phyloP scores from a whole-genome alignment of 192 early-diverging fungal genomes.

The Gaertneriomyces semiglobifer region DNA sequence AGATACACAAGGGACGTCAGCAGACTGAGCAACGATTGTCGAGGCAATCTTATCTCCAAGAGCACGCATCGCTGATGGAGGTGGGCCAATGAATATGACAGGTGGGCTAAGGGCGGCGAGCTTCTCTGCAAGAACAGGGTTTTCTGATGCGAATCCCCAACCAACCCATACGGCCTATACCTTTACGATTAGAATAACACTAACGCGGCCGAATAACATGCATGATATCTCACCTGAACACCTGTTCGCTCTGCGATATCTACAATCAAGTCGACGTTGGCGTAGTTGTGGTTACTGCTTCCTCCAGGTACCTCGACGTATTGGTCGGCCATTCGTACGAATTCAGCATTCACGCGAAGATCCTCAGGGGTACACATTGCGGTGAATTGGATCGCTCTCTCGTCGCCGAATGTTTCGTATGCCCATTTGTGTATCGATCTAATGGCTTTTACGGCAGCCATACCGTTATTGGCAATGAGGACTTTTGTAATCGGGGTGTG shows the following conservation, averaged over 20 bases:
- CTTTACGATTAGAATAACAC: constrained; percentile 17
- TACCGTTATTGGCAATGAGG: constrained; percentile 98
- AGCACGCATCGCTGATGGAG: constrained; percentile 94
- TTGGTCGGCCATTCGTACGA: constrained; percentile 98
- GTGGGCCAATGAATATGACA: constrained; percentile 95
- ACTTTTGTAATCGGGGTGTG: constrained; percentile 79
- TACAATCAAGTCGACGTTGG: constrained; percentile 97
- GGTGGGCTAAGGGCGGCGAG: constrained; percentile 70
- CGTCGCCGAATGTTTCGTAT: constrained; percentile 96
- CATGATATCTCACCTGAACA: constrained; percentile 61
- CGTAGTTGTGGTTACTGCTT: constrained; percentile 98
- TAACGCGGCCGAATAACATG: too few species aligned
- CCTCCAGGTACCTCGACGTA: constrained; percentile 98
- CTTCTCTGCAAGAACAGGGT: constrained; percentile 91
- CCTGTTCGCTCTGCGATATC: constrained; percentile 95
- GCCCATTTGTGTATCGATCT: constrained; percentile 97
- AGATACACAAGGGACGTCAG: constrained; percentile 91
- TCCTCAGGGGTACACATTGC: constrained; percentile 99
- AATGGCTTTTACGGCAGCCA: constrained; percentile 99
- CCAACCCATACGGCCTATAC: constrained; percentile 90
- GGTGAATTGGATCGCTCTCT: constrained; percentile 91
- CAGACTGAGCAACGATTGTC: constrained; percentile 97
- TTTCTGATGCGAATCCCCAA: constrained; percentile 99
- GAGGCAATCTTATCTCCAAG: constrained; percentile 99
- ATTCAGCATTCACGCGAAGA: constrained; percentile 96